Evolutionary conservation across 768 basidiomycete species (phyloP), one percentile per base, ranked within the genome.

Genomic region (Psilocybe sp.): DNA sequence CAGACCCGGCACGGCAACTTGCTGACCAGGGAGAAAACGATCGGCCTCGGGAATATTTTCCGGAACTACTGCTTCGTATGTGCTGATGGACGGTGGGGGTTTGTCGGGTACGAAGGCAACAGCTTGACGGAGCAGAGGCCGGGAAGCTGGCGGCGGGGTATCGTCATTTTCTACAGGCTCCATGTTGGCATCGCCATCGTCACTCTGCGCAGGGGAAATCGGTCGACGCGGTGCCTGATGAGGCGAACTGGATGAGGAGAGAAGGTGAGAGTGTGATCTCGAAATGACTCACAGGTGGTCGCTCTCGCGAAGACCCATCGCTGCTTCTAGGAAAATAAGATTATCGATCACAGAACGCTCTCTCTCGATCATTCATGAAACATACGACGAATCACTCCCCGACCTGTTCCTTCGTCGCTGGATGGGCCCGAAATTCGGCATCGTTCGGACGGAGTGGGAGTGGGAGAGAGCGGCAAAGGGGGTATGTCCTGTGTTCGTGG

Each of bases 71-170:
- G 72, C 72, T 54, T 78, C 64, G 53, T 79, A 79, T 28, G 76
- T 79, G 38, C 61, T 70, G 36, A 74, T 57, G 47, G 58, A 64
- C 38, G 64, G 57, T 23, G 69, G 68, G 28, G 62, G 60, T 51
- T 58, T 54, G 45, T 49, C 48, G 34, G 44, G 39, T 8, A 71
- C 63, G 57, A 84, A 85, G 16, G 70, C 84, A 35, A 85, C 65
- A n/a, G 80, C 71, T 60, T 82, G 77, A 42, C 84, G 76, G 55
- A 85, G 74, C 23, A 85, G 60, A 34, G 84, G 84, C 5, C 69
- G 68, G 34, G 71, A 66, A 16, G 68, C 53, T 39, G 76, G 77
- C 37, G 77, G 76, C 51, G 80, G 76, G 10, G 77, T 72, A 51
- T 78, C 75, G 54, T 75, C 73, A 44, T 73, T 66, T 36, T 64